Percentiles rank a stretch among this genome's conserved stretches.
Conservation (phyloP, 208 protist species). For the Wallacemonas collosoma region DNA sequence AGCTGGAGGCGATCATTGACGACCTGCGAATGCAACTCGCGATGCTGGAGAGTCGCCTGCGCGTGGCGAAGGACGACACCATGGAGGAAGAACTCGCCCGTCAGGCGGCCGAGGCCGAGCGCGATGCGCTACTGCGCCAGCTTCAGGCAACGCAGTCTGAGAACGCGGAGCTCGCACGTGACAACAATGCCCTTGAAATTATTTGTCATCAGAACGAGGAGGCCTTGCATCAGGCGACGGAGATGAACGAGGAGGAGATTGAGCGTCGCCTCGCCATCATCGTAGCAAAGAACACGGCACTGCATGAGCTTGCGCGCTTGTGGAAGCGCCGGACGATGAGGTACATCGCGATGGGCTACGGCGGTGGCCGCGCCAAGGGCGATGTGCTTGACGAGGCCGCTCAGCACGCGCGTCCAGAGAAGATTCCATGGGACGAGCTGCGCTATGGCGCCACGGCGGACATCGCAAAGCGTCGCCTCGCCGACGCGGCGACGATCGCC, state of each 20-base stretch:
- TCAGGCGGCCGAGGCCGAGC: conserved; percentile 47
- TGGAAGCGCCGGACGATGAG: conserved; percentile 81
- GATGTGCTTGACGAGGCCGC: background rate
- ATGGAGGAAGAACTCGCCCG: conserved; percentile 54
- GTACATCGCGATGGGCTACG: conserved; percentile 61
- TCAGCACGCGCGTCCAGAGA: conserved; percentile 19
- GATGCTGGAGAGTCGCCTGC: conserved; percentile 62
- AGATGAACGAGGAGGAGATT: conserved; percentile 56
- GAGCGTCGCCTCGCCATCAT: conserved; percentile 37
- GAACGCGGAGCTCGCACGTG: conserved; percentile 36
- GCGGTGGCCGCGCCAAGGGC: conserved; percentile 17
- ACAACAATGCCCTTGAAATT: conserved; percentile 54
- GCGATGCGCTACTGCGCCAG: conserved; percentile 37
- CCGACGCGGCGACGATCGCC: background rate
- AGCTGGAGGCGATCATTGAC: conserved; percentile 51
- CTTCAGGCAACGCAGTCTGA: conserved; percentile 37
- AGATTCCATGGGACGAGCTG: conserved; percentile 53
- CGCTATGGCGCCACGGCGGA: conserved; percentile 44
- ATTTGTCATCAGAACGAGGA: conserved; percentile 47
- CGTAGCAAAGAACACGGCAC: conserved; percentile 37
- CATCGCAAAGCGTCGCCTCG: conserved; percentile 45
- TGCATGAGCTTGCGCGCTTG: conserved; percentile 45
- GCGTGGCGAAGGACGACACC: conserved; percentile 57
- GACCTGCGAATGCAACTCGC: conserved; percentile 52
- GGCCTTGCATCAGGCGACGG: conserved; percentile 46